phyloP scores from a whole-genome alignment of 2,329 filamentous ascomycete species.

The Trichophaea hybrida region DNA sequence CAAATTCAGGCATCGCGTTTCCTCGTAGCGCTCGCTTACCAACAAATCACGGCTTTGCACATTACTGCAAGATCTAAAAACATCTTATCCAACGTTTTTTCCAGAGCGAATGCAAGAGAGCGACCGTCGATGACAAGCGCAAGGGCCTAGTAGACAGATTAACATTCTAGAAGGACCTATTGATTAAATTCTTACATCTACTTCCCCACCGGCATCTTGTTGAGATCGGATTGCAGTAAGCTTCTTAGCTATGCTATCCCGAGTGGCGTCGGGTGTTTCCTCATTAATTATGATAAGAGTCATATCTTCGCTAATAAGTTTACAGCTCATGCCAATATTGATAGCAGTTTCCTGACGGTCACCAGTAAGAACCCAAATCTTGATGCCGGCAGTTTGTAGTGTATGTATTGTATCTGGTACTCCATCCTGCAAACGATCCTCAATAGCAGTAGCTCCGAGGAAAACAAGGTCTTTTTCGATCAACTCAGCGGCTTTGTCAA shows the following conservation, averaged over 20 bases:
- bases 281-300: conserved; percentile 94
- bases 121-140: conserved; percentile 94
- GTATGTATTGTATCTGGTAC: conserved; percentile 98
- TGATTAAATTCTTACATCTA: conserved; percentile 40
- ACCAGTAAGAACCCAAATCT: conserved; percentile 95
- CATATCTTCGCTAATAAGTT: conserved; percentile 97
- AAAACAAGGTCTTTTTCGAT: conserved; percentile 87
- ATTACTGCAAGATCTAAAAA: conserved; percentile 87
- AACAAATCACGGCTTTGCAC: conserved; percentile 98
- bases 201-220: conserved; percentile 58
- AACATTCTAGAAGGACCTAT: not conserved
- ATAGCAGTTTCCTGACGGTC: conserved; percentile 97
- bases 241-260: conserved; percentile 86
- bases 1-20: too few relatives aligned
- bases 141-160: conserved; percentile 38
- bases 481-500: conserved; percentile 92
- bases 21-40: conserved; percentile 34
- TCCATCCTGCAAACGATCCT: conserved; percentile 91
- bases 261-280: conserved; percentile 60
- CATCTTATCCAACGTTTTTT: conserved; percentile 82
- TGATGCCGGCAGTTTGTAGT: conserved; percentile 89
- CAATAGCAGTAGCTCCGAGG: conserved; percentile 89
- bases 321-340: conserved; percentile 99
- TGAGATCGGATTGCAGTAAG: conserved; percentile 79
- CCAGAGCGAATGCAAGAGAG: conserved; percentile 80